These are phyloP conservation scores for Metschnikowia continentalis DNA, from an alignment of 805 yeast species.

Conservation along the genomic window DNA sequence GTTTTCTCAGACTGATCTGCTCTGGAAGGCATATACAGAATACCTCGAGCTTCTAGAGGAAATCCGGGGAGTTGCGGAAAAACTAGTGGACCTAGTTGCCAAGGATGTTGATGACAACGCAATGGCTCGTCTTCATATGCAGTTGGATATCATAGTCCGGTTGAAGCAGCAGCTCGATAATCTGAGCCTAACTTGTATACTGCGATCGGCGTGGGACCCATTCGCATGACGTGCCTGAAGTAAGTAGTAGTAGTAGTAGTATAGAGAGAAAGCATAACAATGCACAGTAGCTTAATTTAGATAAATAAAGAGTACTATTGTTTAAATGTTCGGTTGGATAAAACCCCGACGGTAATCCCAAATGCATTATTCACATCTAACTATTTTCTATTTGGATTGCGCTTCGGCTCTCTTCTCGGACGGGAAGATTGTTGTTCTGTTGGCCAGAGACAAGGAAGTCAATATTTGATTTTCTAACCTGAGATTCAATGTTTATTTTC, in stretches of 20 bases:
- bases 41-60: slow-evolving; percentile 10
- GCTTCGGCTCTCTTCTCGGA: not conserved
- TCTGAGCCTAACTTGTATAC: not conserved
- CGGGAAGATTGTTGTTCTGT: not conserved
- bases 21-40: slow-evolving; percentile 12
- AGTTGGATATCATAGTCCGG: slow-evolving; percentile 12
- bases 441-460: slow-evolving; percentile 2
- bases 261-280: not conserved
- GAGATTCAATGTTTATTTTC: not conserved
- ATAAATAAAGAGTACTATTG: not conserved
- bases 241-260: not conserved
- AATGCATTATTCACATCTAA: not conserved
- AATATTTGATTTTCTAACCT: slow-evolving; percentile 1
- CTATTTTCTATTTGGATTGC: slow-evolving; percentile 1
- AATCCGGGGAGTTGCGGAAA: slow-evolving; percentile 1
- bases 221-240: not conserved
- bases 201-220: not conserved
- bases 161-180: slow-evolving; percentile 5
- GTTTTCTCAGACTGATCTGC: slow-evolving; percentile 1
- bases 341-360: not conserved
- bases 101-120: slow-evolving; percentile 6
- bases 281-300: not conserved
- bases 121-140: slow-evolving; percentile 11
- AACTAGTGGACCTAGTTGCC: slow-evolving; percentile 3
- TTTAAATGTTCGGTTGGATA: not conserved